Evolutionary conservation across 352 stramenopile genomes (phyloP).

Genomic region (Phytophthora pini): DNA sequence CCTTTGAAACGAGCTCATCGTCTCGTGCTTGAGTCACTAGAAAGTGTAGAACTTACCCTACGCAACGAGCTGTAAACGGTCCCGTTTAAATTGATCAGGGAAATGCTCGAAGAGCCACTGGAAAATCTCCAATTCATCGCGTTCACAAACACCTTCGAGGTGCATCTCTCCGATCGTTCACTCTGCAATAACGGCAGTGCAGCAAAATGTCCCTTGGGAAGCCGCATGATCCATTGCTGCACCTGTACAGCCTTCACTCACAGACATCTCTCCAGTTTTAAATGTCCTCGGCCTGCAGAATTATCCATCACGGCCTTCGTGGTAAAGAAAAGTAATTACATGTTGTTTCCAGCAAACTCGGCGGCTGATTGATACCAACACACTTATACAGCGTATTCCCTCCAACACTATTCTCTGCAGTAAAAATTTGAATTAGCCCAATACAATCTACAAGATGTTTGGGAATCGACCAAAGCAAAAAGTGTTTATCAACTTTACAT

Average conservation of each 20-base stretch:
- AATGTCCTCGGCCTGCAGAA: conserved; percentile 31
- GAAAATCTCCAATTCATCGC: conserved; percentile 47
- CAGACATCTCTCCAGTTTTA: conserved; percentile 40
- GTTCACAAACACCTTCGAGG: conserved; percentile 43
- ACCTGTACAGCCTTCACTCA: conserved; percentile 37
- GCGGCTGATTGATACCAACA: no score
- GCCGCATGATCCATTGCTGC: conserved; percentile 44
- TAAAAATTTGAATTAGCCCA: no score
- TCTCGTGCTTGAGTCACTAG: conserved; percentile 44
- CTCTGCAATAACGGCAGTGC: conserved; percentile 43
- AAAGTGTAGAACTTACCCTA: conserved; percentile 48
- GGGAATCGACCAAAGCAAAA: no score
- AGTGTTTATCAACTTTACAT: no score
- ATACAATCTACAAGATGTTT: no score
- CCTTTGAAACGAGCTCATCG: no score
- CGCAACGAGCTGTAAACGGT: conserved; percentile 43
- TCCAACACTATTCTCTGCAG: no score
- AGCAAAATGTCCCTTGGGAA: conserved; percentile 42
- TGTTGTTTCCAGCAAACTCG: no score
- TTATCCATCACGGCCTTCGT: conserved; percentile 37
- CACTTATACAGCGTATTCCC: no score
- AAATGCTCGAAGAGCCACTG: conserved; percentile 48
- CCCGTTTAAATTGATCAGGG: conserved; percentile 30
- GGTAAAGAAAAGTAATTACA: no score
- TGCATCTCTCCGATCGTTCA: conserved; percentile 31